Conservation (phyloP, 2,329 filamentous ascomycete species). For the Pezicula radicicola region DNA sequence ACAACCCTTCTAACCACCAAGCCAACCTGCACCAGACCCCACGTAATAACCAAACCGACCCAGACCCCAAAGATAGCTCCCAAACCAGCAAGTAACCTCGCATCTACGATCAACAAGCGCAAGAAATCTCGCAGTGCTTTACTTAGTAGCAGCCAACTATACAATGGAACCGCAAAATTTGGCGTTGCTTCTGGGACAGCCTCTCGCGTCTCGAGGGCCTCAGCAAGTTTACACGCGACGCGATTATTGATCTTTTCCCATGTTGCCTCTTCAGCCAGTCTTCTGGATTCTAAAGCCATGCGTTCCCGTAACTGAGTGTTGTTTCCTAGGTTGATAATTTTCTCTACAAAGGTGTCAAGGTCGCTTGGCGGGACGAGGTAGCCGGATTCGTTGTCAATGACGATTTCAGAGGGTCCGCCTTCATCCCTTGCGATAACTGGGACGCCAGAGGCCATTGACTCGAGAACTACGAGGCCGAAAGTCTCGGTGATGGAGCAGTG, state of each 20-base stretch:
- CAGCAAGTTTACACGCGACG: conserved; percentile 61
- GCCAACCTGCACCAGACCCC: conserved; percentile 18
- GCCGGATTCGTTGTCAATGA: conserved; percentile 56
- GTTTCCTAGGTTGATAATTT: conserved; percentile 45
- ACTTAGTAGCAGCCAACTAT: conserved; percentile 20
- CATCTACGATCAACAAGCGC: conserved; percentile 14
- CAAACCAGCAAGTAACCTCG: conserved; percentile 16
- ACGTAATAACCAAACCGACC: conserved; percentile 23
- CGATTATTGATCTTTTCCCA: conserved; percentile 72
- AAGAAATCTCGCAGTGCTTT: conserved; percentile 14
- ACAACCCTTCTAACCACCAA: conserved; percentile 9
- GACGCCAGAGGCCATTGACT: conserved; percentile 69
- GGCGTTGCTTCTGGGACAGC: background rate
- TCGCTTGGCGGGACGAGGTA: conserved; percentile 60
- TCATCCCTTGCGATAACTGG: conserved; percentile 68
- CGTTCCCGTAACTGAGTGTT: conserved; percentile 39
- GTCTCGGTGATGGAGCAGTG: conserved; percentile 70
- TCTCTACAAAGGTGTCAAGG: conserved; percentile 53
- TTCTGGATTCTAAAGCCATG: conserved; percentile 47
- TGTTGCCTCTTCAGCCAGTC: conserved; percentile 59
- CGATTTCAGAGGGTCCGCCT: conserved; percentile 66
- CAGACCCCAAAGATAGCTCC: conserved; percentile 24
- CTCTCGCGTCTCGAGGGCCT: conserved; percentile 22
- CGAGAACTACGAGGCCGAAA: conserved; percentile 67
- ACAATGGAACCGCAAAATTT: conserved; percentile 15